Evolutionary conservation across 768 basidiomycete genomes (phyloP), one percentile per base, ranked within the genome.

Genomic region (Pleurotus sapidus): DNA sequence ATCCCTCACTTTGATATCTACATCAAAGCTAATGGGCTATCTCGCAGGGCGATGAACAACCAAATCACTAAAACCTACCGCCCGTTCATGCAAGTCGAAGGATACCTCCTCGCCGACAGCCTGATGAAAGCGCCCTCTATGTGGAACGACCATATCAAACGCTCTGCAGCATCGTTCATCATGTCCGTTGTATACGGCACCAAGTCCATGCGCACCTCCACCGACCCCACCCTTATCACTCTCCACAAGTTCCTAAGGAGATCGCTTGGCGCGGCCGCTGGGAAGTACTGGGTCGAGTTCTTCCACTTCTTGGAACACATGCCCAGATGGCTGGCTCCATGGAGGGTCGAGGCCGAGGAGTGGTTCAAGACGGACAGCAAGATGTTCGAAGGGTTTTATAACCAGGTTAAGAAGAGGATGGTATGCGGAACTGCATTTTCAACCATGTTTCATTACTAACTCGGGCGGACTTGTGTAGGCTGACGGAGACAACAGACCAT

Each of bases 271-370:
- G 72, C 77, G 2, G 66, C 67, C 7, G 76, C 75, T 38, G 77
- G 77, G 2, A 64, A 67, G 25, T 69, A 70, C 57, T 34, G 72
- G 23, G 74, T 74, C 20, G 75, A 76, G 56, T 65, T 70, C 49
- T 71, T 76, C 51, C 68, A 72, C 2, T 68, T 63, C 57, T 67
- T 77, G 65, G 63, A 61, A 42, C 57, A 65, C 40, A 54, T 76
- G 6, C 74, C 74, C 0, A 24, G 49, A 6, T 66, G 59, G 54
- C 40, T 73, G 53, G 66, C 70, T 12, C 58, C 56, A 46, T 72
- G 69, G 70, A 73, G 71, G 59, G 49, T 57, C 14, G 62, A 67
- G 3, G 68, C 60, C 5, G 55, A 57, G 40, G 59, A 62, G 30
- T 68, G 64, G 62, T 53, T 58, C 53, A 51, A 34, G 15, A 39